These are phyloP conservation scores for Zymoseptoria crescenta DNA, from an alignment of 2,329 filamentous ascomycete species.

Conservation along the genomic window DNA sequence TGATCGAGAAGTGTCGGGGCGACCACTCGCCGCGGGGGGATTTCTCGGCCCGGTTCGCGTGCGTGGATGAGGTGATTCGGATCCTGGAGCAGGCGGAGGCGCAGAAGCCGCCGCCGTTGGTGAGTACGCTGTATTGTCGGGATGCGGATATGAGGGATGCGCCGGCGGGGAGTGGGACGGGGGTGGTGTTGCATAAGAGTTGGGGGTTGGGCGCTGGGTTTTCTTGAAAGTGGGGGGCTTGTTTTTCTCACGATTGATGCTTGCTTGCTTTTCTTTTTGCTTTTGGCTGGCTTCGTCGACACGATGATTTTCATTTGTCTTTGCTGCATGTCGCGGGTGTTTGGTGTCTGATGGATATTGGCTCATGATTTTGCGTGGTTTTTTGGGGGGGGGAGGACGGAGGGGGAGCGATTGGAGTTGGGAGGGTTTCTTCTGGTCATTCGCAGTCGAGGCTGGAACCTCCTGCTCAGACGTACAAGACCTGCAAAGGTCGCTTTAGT, in stretches of 20 bases:
- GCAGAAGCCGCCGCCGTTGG: background rate
- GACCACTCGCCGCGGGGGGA: background rate
- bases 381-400: no score
- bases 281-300: background rate
- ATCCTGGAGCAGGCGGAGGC: conserved; percentile 8
- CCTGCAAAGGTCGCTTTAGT: background rate
- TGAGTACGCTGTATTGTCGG: background rate
- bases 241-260: background rate
- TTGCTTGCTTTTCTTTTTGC: background rate
- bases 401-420: background rate
- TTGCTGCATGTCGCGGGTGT: background rate
- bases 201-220: background rate
- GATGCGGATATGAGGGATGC: background rate
- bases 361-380: background rate
- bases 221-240: background rate
- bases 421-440: background rate
- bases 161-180: background rate
- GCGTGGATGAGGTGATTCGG: conserved; percentile 14
- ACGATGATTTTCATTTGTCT: background rate
- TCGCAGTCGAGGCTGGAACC: background rate
- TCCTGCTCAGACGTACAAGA: background rate
- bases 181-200: background rate
- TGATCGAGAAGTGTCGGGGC: background rate
- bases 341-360: background rate
- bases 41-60: conserved; percentile 9